A percentile compares a stretch with the other conserved stretches of the same genome.
These are phyloP conservation scores for Moelleriella libera DNA, from an alignment of 2,329 filamentous ascomycete species.

Conservation along the genomic window DNA sequence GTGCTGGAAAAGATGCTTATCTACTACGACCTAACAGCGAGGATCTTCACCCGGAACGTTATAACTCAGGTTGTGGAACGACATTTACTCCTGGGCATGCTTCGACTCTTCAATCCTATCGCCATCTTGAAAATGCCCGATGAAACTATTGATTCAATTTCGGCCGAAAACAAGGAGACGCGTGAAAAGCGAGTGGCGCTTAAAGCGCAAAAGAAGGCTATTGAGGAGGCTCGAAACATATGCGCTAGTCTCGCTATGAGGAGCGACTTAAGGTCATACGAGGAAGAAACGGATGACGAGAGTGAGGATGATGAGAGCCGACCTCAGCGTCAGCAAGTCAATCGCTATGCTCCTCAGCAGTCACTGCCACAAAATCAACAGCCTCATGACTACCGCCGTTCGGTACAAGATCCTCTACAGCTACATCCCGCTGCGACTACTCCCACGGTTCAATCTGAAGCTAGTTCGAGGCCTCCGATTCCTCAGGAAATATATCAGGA, in stretches of 20 bases:
- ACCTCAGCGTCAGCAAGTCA: conserved; percentile 4
- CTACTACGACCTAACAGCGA: conserved; percentile 37
- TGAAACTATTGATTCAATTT: conserved; percentile 31
- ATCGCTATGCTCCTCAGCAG: conserved; percentile 1
- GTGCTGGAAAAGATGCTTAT: conserved; percentile 42
- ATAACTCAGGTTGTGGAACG: conserved; percentile 38
- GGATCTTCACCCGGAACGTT: conserved; percentile 36
- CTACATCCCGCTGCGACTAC: background rate
- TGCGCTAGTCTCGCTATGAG: conserved; percentile 37
- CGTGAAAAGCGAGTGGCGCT: conserved; percentile 32
- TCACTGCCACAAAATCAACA: conserved; percentile 3
- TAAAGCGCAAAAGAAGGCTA: conserved; percentile 32
- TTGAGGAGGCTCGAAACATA: conserved; percentile 33
- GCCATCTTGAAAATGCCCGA: conserved; percentile 33
- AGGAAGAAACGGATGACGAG: conserved; percentile 20
- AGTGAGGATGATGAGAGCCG: conserved; percentile 16
- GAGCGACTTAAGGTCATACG: conserved; percentile 29
- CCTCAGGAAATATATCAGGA: conserved; percentile 9
- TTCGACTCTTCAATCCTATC: conserved; percentile 36
- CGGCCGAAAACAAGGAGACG: conserved; percentile 38
- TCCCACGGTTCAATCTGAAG: background rate
- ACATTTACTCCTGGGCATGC: conserved; percentile 35
- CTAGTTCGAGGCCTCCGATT: conserved; percentile 9
- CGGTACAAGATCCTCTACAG: background rate
- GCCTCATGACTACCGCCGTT: conserved; percentile 1